Evolutionary conservation across 495 filamentous ascomycete genomes (phyloP).

Genomic region (Letharia lupina): DNA sequence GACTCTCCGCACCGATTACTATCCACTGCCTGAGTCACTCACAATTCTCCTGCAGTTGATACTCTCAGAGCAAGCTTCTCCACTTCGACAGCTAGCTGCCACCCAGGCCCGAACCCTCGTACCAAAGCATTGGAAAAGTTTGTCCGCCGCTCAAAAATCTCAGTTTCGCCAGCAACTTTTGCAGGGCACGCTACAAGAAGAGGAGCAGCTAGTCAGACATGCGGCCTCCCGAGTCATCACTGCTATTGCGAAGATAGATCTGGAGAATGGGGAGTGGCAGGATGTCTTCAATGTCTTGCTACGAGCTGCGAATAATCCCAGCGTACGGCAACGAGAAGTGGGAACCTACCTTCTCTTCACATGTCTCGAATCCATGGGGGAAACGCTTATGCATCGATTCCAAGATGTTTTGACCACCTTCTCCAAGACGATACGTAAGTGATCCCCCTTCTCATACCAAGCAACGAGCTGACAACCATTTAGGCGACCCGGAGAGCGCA

Average conservation of each 20-base stretch:
- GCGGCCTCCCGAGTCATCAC: constrained; percentile 82
- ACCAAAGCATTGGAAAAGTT: constrained; percentile 70
- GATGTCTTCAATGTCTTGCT: constrained; percentile 69
- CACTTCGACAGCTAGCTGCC: constrained; percentile 79
- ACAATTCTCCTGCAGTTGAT: constrained; percentile 77
- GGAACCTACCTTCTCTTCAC: constrained; percentile 89
- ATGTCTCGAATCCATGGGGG: constrained; percentile 74
- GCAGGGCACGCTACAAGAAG: constrained; percentile 69
- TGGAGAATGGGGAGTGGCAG: constrained; percentile 78
- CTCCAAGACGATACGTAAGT: constrained; percentile 61
- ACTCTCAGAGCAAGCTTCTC: constrained; percentile 58
- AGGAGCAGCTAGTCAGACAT: constrained; percentile 66
- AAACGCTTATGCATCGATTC: constrained; percentile 68
- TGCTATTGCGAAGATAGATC: constrained; percentile 74
- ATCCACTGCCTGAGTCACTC: constrained; percentile 73
- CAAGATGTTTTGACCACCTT: constrained; percentile 75
- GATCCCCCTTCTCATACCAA: background rate
- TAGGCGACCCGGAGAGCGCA: constrained; percentile 68
- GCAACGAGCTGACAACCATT: background rate
- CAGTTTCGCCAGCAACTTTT: constrained; percentile 74
- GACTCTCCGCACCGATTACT: constrained; percentile 83
- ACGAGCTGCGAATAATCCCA: constrained; percentile 59
- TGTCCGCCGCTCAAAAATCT: constrained; percentile 59
- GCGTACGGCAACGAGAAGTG: constrained; percentile 75
- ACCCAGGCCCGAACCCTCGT: constrained; percentile 78